Conservation (phyloP, 2,329 filamentous ascomycete genomes). For the Nothophaeocryptopus gaeumannii region DNA sequence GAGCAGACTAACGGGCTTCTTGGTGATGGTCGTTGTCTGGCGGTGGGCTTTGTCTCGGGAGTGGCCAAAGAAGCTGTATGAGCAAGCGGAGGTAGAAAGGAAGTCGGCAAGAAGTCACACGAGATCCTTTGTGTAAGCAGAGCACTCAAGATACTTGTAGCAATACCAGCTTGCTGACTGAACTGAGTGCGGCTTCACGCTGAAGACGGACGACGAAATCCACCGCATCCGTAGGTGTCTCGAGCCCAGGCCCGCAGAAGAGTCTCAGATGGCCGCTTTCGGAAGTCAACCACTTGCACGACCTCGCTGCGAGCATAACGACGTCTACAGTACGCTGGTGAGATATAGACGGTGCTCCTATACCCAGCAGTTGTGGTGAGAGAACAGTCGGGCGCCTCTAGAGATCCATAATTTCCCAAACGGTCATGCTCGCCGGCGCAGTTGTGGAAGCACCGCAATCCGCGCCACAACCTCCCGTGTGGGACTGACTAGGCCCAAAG, state of each 20-base stretch:
- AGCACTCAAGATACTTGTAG: conserved; percentile 33
- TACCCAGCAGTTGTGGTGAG: conserved; percentile 25
- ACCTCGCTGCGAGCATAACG: conserved; percentile 21
- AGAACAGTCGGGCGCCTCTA: conserved; percentile 24
- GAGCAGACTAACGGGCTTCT: conserved; percentile 17
- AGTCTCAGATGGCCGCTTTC: conserved; percentile 34
- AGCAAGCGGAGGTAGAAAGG: conserved; percentile 32
- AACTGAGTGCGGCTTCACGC: conserved; percentile 13
- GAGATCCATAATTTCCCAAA: conserved; percentile 30
- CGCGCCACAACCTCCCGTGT: conserved; percentile 34
- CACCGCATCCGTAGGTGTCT: conserved; percentile 36
- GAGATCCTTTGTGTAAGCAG: conserved; percentile 35
- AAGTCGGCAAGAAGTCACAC: conserved; percentile 30
- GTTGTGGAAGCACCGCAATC: conserved; percentile 28
- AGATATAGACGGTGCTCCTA: conserved; percentile 24
- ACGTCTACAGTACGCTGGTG: conserved; percentile 12
- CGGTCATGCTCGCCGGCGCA: conserved; percentile 28
- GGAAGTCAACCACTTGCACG: conserved; percentile 28
- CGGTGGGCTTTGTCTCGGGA: conserved; percentile 32
- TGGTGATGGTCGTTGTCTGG: conserved; percentile 29
- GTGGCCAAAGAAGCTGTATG: conserved; percentile 24
- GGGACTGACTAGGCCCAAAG: conserved; percentile 28
- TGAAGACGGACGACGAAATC: conserved; percentile 30
- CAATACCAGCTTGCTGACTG: conserved; percentile 22
- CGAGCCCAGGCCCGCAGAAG: conserved; percentile 28